These are phyloP conservation scores for Boletus sp. DNA, from an alignment of 768 basidiomycete species.

Conservation along the genomic window DNA sequence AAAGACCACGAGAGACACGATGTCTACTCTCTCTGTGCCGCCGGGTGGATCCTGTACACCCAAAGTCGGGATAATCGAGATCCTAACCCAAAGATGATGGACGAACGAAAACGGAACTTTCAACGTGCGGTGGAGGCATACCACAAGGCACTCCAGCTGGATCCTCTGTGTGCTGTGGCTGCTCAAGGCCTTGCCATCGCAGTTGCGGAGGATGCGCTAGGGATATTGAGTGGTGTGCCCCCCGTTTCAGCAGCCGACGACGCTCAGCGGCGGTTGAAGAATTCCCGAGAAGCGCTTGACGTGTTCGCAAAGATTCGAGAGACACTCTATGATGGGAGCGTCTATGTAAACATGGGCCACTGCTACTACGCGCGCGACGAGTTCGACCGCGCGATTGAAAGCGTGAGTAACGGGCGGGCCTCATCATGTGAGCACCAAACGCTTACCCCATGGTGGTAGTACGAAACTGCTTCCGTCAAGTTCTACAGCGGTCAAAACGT, in stretches of 20 bases:
- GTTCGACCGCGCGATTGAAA: conserved; percentile 93
- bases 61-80: conserved; percentile 84
- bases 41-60: conserved; percentile 82
- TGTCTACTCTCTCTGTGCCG: conserved; percentile 85
- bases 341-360: conserved; percentile 95
- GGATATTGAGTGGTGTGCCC: conserved; percentile 54
- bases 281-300: conserved; percentile 83
- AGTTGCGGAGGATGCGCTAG: conserved; percentile 87
- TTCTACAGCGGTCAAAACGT: conserved; percentile 74
- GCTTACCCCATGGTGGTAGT: conserved; percentile 45
- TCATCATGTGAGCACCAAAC: not conserved
- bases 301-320: conserved; percentile 91
- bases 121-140: conserved; percentile 86
- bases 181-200: conserved; percentile 95
- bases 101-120: conserved; percentile 75
- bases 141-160: conserved; percentile 82
- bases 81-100: conserved; percentile 41
- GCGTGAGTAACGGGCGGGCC: conserved; percentile 48
- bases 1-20: conserved; percentile 87
- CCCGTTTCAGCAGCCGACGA: conserved; percentile 58
- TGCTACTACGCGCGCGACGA: conserved; percentile 92
- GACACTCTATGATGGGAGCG: conserved; percentile 74
- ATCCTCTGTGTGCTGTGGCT: conserved; percentile 85
- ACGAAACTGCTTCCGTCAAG: conserved; percentile 83
- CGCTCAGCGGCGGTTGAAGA: conserved; percentile 57